Conservation (phyloP, 768 basidiomycete species). For the Rhodocollybia butyracea region DNA sequence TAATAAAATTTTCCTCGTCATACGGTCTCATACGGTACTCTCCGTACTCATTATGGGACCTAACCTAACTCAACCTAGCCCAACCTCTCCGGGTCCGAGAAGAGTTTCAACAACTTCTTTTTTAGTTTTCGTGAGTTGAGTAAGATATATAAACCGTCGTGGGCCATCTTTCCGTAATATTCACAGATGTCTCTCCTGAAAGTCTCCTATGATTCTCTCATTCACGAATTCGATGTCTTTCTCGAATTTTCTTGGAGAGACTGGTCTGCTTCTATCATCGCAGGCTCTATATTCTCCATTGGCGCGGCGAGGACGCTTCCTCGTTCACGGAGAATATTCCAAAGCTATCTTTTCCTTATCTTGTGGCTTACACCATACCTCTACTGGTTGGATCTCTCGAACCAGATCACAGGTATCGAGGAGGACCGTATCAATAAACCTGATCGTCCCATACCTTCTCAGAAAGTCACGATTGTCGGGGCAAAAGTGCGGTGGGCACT, state of each 20-base stretch:
- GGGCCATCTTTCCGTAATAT: too few relatives aligned
- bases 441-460: slow-evolving; percentile 18
- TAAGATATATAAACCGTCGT: too few relatives aligned
- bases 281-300: slow-evolving; percentile 9
- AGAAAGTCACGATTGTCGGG: slow-evolving; percentile 13
- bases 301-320: slow-evolving; percentile 2
- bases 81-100: too few relatives aligned
- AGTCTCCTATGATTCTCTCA: too few relatives aligned
- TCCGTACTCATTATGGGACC: too few relatives aligned
- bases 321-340: background rate
- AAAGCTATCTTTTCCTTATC: slow-evolving; percentile 1
- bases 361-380: slow-evolving; percentile 13
- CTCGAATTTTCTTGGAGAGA: slow-evolving; percentile 13
- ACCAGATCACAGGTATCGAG: slow-evolving; percentile 17
- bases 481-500: slow-evolving; percentile 14
- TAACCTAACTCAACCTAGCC: too few relatives aligned
- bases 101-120: too few relatives aligned
- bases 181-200: too few relatives aligned
- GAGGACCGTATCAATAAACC: slow-evolving; percentile 23
- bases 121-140: too few relatives aligned
- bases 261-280: slow-evolving; percentile 11
- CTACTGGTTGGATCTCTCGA: too few relatives aligned
- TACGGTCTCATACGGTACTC: too few relatives aligned
- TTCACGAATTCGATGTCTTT: slow-evolving; percentile 8
- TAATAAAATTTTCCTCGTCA: too few relatives aligned